Conservation (phyloP, 345 rosid species). For the Rhodomyrtus tomentosa region DNA sequence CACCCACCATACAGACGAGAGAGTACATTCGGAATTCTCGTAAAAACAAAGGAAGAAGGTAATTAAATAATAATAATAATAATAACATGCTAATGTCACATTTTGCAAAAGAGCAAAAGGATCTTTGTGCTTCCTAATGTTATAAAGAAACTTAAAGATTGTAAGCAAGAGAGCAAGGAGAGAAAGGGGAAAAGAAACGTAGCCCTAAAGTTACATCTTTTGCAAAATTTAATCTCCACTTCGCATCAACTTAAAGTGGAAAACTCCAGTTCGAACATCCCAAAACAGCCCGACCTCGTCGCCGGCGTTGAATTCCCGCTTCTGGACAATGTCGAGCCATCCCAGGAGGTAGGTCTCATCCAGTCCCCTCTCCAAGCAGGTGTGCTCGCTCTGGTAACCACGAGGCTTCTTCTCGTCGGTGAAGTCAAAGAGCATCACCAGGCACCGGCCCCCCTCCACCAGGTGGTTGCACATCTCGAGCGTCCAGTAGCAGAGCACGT, state of each 20-base stretch:
- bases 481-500: constrained; percentile 19
- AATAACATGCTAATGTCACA: neutral
- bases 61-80: neutral
- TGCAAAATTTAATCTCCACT: neutral
- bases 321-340: constrained; percentile 13
- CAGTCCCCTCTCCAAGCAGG: constrained; percentile 12
- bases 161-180: neutral
- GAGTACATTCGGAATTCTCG: neutral
- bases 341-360: constrained; percentile 10
- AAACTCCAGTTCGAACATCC: constrained; percentile 9
- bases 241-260: constrained; percentile 16
- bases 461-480: constrained; percentile 9
- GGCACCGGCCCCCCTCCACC: constrained; percentile 7
- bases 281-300: constrained; percentile 31
- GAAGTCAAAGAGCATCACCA: constrained; percentile 12
- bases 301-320: constrained; percentile 1
- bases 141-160: neutral
- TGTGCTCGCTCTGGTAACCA: constrained; percentile 14
- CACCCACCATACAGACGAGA: neutral
- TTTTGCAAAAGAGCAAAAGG: neutral
- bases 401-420: constrained; percentile 16
- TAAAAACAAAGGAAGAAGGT: neutral
- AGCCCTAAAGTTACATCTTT: neutral
- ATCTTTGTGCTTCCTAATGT: neutral
- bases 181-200: neutral